A percentile compares a stretch with the other conserved stretches of the same genome.
phyloP scores from a whole-genome alignment of 768 basidiomycete species.

The Hemileccinum impolitum region DNA sequence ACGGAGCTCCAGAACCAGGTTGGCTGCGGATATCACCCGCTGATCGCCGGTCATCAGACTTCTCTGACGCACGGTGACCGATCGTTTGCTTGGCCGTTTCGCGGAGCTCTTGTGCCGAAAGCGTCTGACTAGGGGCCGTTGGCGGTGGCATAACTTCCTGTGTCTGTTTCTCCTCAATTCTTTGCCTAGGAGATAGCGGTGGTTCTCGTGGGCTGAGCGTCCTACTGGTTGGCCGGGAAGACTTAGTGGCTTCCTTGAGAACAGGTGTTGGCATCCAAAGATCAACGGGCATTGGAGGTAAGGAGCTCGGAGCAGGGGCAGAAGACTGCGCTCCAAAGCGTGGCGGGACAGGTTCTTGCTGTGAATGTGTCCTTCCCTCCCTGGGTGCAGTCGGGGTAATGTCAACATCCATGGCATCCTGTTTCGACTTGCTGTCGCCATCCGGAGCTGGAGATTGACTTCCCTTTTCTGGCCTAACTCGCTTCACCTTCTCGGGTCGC shows the following conservation, averaged over 20 bases:
- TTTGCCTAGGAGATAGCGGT: conserved; percentile 39
- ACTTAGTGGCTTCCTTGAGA: conserved; percentile 18
- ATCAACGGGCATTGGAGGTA: conserved; percentile 16
- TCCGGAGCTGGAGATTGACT: conserved; percentile 36
- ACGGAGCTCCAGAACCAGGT: conserved; percentile 50
- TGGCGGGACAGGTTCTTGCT: conserved; percentile 14
- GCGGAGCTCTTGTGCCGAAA: conserved; percentile 73
- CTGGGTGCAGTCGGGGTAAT: conserved; percentile 13
- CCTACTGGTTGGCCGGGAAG: conserved; percentile 14
- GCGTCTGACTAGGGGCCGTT: conserved; percentile 70
- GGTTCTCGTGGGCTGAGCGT: conserved; percentile 32
- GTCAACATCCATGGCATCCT: conserved; percentile 39
- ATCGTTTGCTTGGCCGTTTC: conserved; percentile 75
- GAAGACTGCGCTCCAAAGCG: conserved; percentile 21
- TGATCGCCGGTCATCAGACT: conserved; percentile 38
- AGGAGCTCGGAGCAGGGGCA: conserved; percentile 11
- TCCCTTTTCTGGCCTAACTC: conserved; percentile 41
- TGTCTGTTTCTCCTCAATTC: conserved; percentile 38
- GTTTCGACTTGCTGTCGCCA: conserved; percentile 24
- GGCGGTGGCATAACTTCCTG: conserved; percentile 73
- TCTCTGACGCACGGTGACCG: conserved; percentile 35
- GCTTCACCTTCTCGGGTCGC: conserved; percentile 75
- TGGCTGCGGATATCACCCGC: conserved; percentile 42
- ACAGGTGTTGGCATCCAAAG: conserved; percentile 12
- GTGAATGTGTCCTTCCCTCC: conserved; percentile 25